These are phyloP conservation scores for Fusarium proliferatum DNA, from an alignment of 2,329 filamentous ascomycete genomes.

Conservation along the genomic window DNA sequence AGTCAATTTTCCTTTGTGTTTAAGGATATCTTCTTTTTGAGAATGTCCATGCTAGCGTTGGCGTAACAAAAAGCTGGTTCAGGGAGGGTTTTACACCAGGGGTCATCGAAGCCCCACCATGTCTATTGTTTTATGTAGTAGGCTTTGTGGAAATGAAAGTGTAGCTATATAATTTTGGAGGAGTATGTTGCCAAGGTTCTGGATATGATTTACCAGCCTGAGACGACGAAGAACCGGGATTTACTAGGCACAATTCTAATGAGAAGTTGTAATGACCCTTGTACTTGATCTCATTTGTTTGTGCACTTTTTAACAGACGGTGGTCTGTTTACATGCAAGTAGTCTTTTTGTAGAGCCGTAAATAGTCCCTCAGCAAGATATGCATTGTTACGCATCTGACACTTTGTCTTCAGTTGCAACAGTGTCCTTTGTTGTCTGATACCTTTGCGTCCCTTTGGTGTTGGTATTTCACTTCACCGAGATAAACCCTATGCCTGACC, in stretches of 20 bases:
- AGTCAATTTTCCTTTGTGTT: conserved; percentile 23
- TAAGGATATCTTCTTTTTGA: conserved; percentile 33
- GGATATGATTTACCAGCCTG: conserved; percentile 7
- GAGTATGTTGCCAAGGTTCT: conserved; percentile 1
- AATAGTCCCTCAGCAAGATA: neutral
- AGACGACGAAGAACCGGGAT: conserved; percentile 2
- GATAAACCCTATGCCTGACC: conserved; percentile 73
- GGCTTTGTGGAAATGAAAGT: conserved; percentile 2
- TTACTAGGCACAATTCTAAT: conserved; percentile 27
- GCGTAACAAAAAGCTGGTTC: conserved; percentile 45
- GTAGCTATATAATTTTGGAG: conserved; percentile 30
- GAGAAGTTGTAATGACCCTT: conserved; percentile 39
- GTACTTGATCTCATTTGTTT: conserved; percentile 12
- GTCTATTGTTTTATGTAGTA: conserved; percentile 15
- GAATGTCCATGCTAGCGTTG: conserved; percentile 47
- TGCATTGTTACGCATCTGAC: neutral
- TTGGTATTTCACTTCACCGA: conserved; percentile 65
- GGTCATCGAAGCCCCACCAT: conserved; percentile 18
- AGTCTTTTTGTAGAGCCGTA: neutral
- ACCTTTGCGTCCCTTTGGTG: neutral
- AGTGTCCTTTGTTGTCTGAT: neutral
- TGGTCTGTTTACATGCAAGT: neutral
- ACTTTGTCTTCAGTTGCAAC: neutral
- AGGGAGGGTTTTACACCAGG: conserved; percentile 19
- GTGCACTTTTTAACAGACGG: neutral